These are phyloP conservation scores for Alternaria ventricosa DNA, from an alignment of 2,329 filamentous ascomycete genomes.

Conservation along the genomic window DNA sequence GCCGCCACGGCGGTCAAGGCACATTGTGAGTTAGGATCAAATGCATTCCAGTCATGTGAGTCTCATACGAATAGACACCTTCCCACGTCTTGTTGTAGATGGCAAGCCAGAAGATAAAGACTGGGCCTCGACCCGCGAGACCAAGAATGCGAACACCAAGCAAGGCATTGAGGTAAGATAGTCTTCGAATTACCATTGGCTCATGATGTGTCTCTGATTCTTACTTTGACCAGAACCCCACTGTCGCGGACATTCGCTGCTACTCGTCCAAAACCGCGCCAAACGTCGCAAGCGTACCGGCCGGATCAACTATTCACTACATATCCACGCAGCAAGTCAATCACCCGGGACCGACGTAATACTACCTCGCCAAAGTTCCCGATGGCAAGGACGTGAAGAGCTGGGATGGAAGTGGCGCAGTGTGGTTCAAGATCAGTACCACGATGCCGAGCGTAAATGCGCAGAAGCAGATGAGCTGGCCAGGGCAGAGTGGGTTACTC, in stretches of 20 bases:
- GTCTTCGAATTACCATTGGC: not conserved
- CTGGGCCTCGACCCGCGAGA: slow-evolving; percentile 26
- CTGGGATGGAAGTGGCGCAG: slow-evolving; percentile 36
- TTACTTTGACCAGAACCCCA: slow-evolving; percentile 24
- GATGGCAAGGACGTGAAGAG: slow-evolving; percentile 26
- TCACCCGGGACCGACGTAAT: slow-evolving; percentile 39
- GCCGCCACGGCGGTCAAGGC: not conserved
- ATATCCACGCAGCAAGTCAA: slow-evolving; percentile 41
- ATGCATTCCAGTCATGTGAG: not conserved
- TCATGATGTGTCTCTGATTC: not conserved
- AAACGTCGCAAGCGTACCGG: slow-evolving; percentile 29
- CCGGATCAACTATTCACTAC: slow-evolving; percentile 36
- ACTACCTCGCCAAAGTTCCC: slow-evolving; percentile 40
- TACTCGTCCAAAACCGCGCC: slow-evolving; percentile 30
- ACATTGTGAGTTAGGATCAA: not conserved
- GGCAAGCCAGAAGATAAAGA: slow-evolving; percentile 32
- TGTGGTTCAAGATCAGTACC: slow-evolving; percentile 40
- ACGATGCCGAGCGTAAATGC: slow-evolving; percentile 34
- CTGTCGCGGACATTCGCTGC: slow-evolving; percentile 37
- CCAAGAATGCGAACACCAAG: slow-evolving; percentile 38
- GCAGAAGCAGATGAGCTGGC: slow-evolving; percentile 40
- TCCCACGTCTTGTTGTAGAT: not conserved
- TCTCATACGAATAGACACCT: not conserved
- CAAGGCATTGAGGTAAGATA: slow-evolving; percentile 28
- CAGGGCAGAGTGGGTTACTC: slow-evolving; percentile 25